Base-by-base conservation (phyloP, 148 eudicot genomes). In the Spergularia bocconei region DNA sequence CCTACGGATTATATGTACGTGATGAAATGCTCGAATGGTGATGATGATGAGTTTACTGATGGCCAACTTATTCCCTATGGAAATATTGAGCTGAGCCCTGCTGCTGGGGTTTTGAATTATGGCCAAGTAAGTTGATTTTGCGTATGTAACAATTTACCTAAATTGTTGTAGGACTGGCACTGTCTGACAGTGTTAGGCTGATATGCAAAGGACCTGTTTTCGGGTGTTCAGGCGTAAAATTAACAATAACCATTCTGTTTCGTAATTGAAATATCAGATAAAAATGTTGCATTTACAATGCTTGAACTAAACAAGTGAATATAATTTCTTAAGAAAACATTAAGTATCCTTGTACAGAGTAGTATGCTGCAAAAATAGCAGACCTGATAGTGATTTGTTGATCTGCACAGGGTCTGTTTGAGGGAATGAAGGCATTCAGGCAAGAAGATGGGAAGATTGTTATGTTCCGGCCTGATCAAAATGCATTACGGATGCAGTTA, bases 401-500 rank as follows among this genome's bases (percentile, higher is more conserved):
- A 7, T 4, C 0, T 41, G 17, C 15, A 55, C 54, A 85, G 88
- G 88, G 88, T 1, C 13, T 85, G 3, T 81, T 75, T 38, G 88
- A 85, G 77, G 88, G 88, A 48, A 41, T 85, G 84, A 85, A 85
- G 48, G 86, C 81, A n/a, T 3, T 58, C 3, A 80, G 79, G 39
- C 79, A 75, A 73, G 76, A 83, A 29, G 77, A 80, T 33, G 86
- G 84, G 15, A 54, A 70, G 13, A 21, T 85, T 11, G 71, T 76
- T 11, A 39, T 85, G 38, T 85, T 85, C 47, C 75, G 88, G 0
- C 84, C 86, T 7, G 78, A 80, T 12, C 75, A 83, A 66, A 85
- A 85, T 73, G 88, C 86, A 3, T 13, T 76, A 17, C 78, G 88
- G 20, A 80, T 85, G 86, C 60, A 75, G 47, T 21, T 59, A 14